phyloP scores from a whole-genome alignment of 805 yeast genomes.

The Ogataea dorogensis region DNA sequence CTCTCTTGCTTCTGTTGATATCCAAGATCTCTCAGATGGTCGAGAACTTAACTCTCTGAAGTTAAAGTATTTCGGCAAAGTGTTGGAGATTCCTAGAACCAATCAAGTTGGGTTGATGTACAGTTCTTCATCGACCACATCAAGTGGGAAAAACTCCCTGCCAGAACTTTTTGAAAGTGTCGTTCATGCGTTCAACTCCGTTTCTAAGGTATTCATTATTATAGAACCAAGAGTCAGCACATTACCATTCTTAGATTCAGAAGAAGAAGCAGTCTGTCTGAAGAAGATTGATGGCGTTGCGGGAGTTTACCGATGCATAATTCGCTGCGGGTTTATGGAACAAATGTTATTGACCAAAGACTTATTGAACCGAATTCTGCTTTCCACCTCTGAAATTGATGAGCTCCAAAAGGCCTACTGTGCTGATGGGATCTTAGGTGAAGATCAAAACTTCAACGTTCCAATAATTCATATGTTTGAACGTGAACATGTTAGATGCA shows the following conservation, averaged over 20 bases:
- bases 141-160: constrained; percentile 43
- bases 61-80: constrained; percentile 10
- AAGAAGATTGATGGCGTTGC: constrained; percentile 39
- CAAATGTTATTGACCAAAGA: constrained; percentile 22
- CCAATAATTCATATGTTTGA: constrained; percentile 31
- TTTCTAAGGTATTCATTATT: constrained; percentile 46
- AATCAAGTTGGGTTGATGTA: constrained; percentile 44
- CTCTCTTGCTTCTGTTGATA: constrained; percentile 2
- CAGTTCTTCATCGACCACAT: constrained; percentile 37
- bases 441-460: constrained; percentile 10
- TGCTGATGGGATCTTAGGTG: constrained; percentile 13
- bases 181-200: constrained; percentile 40
- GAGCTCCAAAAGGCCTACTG: constrained; percentile 10
- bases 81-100: constrained; percentile 22
- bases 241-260: constrained; percentile 39
- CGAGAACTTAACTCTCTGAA: constrained; percentile 3
- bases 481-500: constrained; percentile 21
- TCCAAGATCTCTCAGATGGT: constrained; percentile 9
- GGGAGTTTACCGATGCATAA: constrained; percentile 48
- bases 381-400: constrained; percentile 13
- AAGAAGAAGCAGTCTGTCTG: constrained; percentile 41
- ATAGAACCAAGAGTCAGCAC: constrained; percentile 42
- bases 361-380: constrained; percentile 23
- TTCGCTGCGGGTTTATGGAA: constrained; percentile 53
- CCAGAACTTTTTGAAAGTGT: constrained; percentile 42